A percentile compares a stretch with the other conserved stretches of the same genome.
Conservation (phyloP, 2,329 filamentous ascomycete species). For the Paramyrothecium sp. region DNA sequence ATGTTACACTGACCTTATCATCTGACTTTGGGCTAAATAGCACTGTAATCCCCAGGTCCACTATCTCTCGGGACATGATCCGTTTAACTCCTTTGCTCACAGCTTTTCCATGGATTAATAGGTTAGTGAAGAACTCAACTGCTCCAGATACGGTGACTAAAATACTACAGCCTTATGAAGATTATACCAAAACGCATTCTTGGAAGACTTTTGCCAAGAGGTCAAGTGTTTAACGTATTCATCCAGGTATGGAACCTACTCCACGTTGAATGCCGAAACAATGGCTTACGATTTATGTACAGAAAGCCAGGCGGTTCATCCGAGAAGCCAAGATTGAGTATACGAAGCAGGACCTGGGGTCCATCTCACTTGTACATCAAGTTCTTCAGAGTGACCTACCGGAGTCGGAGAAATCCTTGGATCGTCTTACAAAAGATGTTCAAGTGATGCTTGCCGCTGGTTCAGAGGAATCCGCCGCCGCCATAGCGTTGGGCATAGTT, state of each 20-base stretch:
- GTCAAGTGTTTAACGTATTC: background rate
- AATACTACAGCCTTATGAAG: background rate
- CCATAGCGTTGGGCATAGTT: background rate
- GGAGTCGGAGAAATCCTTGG: background rate
- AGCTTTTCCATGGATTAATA: background rate
- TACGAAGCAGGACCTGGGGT: background rate
- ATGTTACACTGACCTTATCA: background rate
- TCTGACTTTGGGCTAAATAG: background rate
- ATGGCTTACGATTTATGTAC: background rate
- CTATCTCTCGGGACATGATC: background rate
- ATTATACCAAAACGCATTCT: background rate
- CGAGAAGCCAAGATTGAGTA: background rate
- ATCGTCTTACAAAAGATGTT: background rate
- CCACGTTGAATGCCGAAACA: background rate
- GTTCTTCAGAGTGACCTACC: background rate
- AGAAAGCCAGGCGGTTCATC: background rate
- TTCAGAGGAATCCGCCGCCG: background rate
- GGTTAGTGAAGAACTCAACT: background rate
- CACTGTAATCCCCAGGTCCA: background rate
- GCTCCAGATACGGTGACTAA: background rate
- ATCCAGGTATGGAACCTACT: background rate
- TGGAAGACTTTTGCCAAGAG: background rate
- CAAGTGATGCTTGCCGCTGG: background rate
- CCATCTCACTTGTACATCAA: background rate
- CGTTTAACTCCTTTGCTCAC: background rate